Evolutionary conservation across 768 basidiomycete genomes (phyloP), one percentile per base, ranked within the genome.

Genomic region (Boletus subparvulus): DNA sequence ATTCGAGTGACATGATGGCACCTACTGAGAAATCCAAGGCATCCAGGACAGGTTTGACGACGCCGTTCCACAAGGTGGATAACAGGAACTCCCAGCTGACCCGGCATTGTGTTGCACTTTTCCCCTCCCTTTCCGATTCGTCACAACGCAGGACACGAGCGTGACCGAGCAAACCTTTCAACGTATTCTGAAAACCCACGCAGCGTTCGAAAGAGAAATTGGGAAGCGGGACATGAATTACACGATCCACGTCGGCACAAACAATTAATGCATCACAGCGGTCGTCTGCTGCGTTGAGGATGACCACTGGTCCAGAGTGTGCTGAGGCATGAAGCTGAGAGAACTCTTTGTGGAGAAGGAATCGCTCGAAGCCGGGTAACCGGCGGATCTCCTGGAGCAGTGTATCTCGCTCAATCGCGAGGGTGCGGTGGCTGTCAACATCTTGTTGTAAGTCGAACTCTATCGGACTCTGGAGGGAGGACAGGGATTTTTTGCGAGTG

Each of bases 41-140:
- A 26, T 58, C 47, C 16, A 54, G 37, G 16, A 58, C 28, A 6
- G 52, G 57, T 35, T 50, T 54, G 5, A 54, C 47, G 3, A 41
- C 40, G 9, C 13, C 12, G 3, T 41, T 21, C 40, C 40, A 21
- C 40, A 41, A 21, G 10, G 40, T 21, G 19, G 40, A 12, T 39
- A 39, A 39, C 0, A 39, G 37, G 16, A 17, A 4, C 8, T 9
- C 37, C 37, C 17, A 39, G 17, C 8, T 39, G 0, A 3, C 17
- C 8, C 17, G 13, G 35, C 13, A 6, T 6, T 9, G 37, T 39
- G 37, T 39, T 9, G 16, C 6, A 39, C 8, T 17, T 8, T 39
- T 17, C 17, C 37, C 37, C 17, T 17, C 16, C 8, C 37, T 39
- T 17, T 35, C 35, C 35, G 35, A 13, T 2, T 14, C 35, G 6